Conservation (phyloP, 2,329 filamentous ascomycete genomes). For the Colletotrichum navitas region DNA sequence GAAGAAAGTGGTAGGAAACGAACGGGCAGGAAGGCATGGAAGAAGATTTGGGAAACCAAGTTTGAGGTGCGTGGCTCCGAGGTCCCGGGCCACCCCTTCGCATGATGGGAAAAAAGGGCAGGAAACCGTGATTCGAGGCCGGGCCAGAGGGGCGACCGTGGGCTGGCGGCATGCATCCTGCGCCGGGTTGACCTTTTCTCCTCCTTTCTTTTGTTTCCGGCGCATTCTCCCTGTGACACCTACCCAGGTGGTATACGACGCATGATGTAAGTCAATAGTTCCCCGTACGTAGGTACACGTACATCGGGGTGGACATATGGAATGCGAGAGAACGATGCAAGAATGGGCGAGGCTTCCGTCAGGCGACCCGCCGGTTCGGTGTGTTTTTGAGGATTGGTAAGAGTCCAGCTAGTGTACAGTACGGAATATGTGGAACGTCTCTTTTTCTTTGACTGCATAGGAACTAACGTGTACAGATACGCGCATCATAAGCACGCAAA, state of each 20-base stretch:
- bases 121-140: conserved; percentile 10
- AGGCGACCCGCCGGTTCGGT: conserved; percentile 35
- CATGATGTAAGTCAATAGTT: not conserved
- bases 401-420: conserved; percentile 4
- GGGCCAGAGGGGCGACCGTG: conserved; percentile 1
- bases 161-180: not conserved
- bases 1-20: not conserved
- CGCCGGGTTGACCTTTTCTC: not conserved
- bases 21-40: not conserved
- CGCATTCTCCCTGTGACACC: not conserved
- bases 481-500: not conserved
- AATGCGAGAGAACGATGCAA: conserved; percentile 10
- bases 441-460: not conserved
- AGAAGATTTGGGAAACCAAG: conserved; percentile 13
- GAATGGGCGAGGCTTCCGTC: conserved; percentile 34
- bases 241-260: conserved; percentile 9
- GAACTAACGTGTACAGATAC: not conserved
- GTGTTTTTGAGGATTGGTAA: not conserved
- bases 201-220: not conserved
- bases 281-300: not conserved
- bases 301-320: not conserved
- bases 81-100: conserved; percentile 18
- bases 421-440: not conserved
- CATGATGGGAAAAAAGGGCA: conserved; percentile 28
- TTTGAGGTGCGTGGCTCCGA: conserved; percentile 18